Conservation (phyloP, 768 basidiomycete species). For the Auricularia sp. region DNA sequence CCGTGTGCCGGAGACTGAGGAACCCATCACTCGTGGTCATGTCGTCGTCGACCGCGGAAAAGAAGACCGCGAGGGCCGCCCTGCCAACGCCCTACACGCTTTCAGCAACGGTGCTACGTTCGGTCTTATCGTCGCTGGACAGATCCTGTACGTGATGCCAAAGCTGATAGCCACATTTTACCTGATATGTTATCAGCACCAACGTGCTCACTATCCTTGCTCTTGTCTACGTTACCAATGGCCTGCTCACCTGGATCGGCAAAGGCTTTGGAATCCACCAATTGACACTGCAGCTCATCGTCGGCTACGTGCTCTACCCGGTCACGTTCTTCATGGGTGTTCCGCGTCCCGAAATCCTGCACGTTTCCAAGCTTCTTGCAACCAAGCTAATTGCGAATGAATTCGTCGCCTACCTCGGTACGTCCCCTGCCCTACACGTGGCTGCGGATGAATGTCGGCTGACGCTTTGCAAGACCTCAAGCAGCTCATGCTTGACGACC, state of each 20-base stretch:
- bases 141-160: conserved; percentile 54
- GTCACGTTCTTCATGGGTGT: conserved; percentile 76
- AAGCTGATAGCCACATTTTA: neutral
- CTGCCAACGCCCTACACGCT: conserved; percentile 77
- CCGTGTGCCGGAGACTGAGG: conserved; percentile 73
- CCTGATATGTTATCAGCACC: conserved; percentile 33
- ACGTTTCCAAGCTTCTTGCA: conserved; percentile 70
- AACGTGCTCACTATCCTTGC: conserved; percentile 81
- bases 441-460: neutral
- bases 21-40: conserved; percentile 75
- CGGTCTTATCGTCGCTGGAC: conserved; percentile 77
- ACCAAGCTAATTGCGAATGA: conserved; percentile 85
- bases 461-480: conserved; percentile 38
- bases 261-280: conserved; percentile 73
- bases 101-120: conserved; percentile 80
- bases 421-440: conserved; percentile 7
- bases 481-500: conserved; percentile 34
- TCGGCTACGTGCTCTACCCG: conserved; percentile 86
- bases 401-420: conserved; percentile 61
- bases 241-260: conserved; percentile 82
- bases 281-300: conserved; percentile 73
- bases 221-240: conserved; percentile 74
- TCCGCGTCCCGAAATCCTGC: conserved; percentile 70
- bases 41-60: conserved; percentile 76
- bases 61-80: conserved; percentile 38